Evolutionary conservation across 257 asterid genomes (phyloP), one percentile per base, ranked within the genome.

Genomic region (Petunia secreta): DNA sequence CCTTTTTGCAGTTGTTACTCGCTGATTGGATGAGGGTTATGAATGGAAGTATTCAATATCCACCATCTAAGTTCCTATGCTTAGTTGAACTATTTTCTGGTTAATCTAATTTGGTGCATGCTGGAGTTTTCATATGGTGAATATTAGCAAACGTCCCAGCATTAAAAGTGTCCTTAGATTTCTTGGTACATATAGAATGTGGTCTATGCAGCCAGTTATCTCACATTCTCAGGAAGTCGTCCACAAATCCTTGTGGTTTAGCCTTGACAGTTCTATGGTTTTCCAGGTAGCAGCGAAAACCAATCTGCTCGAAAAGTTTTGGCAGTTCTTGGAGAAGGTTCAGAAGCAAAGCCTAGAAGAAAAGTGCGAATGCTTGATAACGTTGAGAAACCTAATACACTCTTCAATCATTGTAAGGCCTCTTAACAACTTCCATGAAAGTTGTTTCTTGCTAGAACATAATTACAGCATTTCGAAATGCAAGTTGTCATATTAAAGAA

Each of bases 271-370:
- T 5, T 38, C 41, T 52, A 63, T 79, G 81, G 67, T 82, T 75
- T 40, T 46, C 62, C 58, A 88, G 94, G 85, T 60, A 80, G 76
- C 34, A 84, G 40, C 39, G 80, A 75, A n/a, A 83, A 76, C 63
- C 87, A 84, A 83, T 69, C 75, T 57, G 64, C 83, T 75, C 64
- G 84, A 71, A 90, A 89, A 87, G 85, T 83, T 75, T 34, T 93
- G 87, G 94, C 84, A 60, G 94, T 89, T 77, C 94, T 93, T 78
- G 98, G 96, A 85, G 98, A 86, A 78, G 93, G 87, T 83, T 82
- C 88, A 13, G 90, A 71, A 73, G 85, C 89, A 40, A 77, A 41
- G 75, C 83, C 53, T 40, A 78, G 87, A 44, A 80, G 85, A 79
- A 85, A 81, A 77, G 75, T 50, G 89, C 89, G 76, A 85, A 73